Evolutionary conservation across 345 rosid species (phyloP).

Genomic region (Mercurialis annua): DNA sequence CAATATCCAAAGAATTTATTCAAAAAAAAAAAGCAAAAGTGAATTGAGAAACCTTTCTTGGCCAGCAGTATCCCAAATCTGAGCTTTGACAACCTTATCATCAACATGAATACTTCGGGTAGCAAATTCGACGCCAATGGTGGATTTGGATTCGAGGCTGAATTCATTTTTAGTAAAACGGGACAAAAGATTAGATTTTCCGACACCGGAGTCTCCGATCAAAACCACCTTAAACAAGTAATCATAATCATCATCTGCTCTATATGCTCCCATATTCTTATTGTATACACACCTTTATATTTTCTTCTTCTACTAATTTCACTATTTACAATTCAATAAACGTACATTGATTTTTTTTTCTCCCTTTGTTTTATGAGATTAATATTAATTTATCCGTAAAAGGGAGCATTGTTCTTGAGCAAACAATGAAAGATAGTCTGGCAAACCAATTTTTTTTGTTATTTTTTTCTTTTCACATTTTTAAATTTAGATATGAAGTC

Average conservation of each 20-base stretch:
- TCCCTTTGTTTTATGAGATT: not conserved
- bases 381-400: not conserved
- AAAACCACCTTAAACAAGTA: constrained; percentile 35
- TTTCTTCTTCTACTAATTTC: not conserved
- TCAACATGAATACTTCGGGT: constrained; percentile 33
- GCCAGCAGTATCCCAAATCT: constrained; percentile 38
- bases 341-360: not conserved
- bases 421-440: not conserved
- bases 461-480: too few relatives aligned
- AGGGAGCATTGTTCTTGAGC: not conserved
- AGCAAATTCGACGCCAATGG: constrained; percentile 35
- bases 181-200: constrained; percentile 30
- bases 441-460: too few relatives aligned
- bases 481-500: too few relatives aligned
- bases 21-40: not conserved
- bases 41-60: constrained; percentile 32
- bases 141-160: constrained; percentile 34
- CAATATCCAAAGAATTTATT: too few relatives aligned
- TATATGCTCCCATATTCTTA: constrained; percentile 31
- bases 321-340: too few relatives aligned
- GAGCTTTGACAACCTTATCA: constrained; percentile 34
- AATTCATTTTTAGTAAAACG: constrained; percentile 33
- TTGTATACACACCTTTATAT: too few relatives aligned
- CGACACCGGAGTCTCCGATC: constrained; percentile 35
- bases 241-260: constrained; percentile 35